Percentiles rank a stretch among this genome's conserved stretches.
phyloP scores from a whole-genome alignment of 2,329 filamentous ascomycete species.

The Chlorencoelia australis region DNA sequence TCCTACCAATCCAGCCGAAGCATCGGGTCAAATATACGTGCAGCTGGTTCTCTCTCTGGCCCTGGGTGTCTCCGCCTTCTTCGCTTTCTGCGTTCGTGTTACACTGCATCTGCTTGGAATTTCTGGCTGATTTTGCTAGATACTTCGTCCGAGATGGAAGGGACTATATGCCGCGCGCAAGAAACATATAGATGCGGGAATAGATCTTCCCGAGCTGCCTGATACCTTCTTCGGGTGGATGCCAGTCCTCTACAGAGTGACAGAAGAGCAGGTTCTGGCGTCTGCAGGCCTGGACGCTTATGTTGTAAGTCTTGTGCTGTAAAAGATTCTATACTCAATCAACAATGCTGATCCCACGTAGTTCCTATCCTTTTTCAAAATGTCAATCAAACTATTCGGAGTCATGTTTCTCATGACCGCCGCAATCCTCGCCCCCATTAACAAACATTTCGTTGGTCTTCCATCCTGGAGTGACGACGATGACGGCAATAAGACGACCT shows the following conservation, averaged over 20 bases:
- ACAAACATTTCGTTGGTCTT: slow-evolving; percentile 49
- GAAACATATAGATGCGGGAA: slow-evolving; percentile 51
- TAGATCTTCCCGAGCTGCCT: slow-evolving; percentile 65
- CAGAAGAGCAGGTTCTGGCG: slow-evolving; percentile 78
- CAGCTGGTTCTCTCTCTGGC: slow-evolving; percentile 65
- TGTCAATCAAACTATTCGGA: slow-evolving; percentile 76
- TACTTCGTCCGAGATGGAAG: slow-evolving; percentile 85
- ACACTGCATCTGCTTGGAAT: slow-evolving; percentile 1
- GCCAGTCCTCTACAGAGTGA: slow-evolving; percentile 70
- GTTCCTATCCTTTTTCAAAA: slow-evolving; percentile 93
- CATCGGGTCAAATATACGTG: slow-evolving; percentile 30
- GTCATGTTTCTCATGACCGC: slow-evolving; percentile 74
- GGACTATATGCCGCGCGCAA: slow-evolving; percentile 83
- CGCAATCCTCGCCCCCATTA: slow-evolving; percentile 75
- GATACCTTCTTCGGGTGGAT: slow-evolving; percentile 91
- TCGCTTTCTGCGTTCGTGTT: slow-evolving; percentile 63
- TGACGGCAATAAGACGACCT: slow-evolving; percentile 23
- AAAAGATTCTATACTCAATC: not conserved
- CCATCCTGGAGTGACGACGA: slow-evolving; percentile 8
- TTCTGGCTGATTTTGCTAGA: slow-evolving; percentile 37
- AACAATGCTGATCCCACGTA: slow-evolving; percentile 23
- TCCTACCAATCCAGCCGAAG: slow-evolving; percentile 20
- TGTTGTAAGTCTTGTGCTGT: slow-evolving; percentile 50
- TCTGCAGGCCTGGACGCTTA: slow-evolving; percentile 92
- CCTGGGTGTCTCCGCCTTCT: slow-evolving; percentile 60